phyloP scores from a whole-genome alignment of 2,329 filamentous ascomycete genomes.

The Periconia macrospinosa region DNA sequence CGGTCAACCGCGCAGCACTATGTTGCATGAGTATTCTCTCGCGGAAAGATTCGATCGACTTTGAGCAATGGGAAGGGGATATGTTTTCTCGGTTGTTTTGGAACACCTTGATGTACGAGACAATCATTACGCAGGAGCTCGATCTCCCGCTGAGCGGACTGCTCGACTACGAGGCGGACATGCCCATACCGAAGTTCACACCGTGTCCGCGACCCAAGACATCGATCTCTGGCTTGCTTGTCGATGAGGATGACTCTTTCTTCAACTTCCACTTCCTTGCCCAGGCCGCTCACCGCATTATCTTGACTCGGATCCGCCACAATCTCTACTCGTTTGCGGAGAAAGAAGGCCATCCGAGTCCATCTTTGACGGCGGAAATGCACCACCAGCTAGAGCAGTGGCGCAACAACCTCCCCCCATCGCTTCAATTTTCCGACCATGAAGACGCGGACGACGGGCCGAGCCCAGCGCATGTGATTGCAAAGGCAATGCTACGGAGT shows the following conservation, averaged over 20 bases:
- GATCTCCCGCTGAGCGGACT: slow-evolving; percentile 56
- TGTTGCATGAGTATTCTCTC: slow-evolving; percentile 54
- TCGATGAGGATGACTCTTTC: slow-evolving; percentile 55
- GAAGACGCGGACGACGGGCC: slow-evolving; percentile 30
- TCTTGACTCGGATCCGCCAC: slow-evolving; percentile 57
- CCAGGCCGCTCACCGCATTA: slow-evolving; percentile 59
- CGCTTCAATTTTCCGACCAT: slow-evolving; percentile 50
- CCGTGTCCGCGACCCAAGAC: slow-evolving; percentile 44
- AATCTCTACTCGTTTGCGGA: slow-evolving; percentile 54
- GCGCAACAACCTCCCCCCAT: slow-evolving; percentile 54
- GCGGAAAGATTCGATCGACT: slow-evolving; percentile 46
- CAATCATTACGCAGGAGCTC: slow-evolving; percentile 58
- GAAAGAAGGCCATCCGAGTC: slow-evolving; percentile 46
- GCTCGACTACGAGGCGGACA: slow-evolving; percentile 54
- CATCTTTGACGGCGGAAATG: slow-evolving; percentile 55
- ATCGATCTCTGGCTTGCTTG: slow-evolving; percentile 35
- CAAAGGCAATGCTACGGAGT: slow-evolving; percentile 42
- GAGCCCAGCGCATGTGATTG: slow-evolving; percentile 41
- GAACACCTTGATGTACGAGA: slow-evolving; percentile 60
- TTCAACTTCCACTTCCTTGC: slow-evolving; percentile 62
- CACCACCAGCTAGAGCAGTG: slow-evolving; percentile 60
- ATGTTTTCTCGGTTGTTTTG: slow-evolving; percentile 60
- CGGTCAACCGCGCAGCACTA: slow-evolving; percentile 55
- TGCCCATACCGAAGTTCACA: slow-evolving; percentile 58
- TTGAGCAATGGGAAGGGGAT: slow-evolving; percentile 57